Percentiles rank a stretch among this genome's conserved stretches.
phyloP scores from a whole-genome alignment of 78 protist species.

The Monosiga brevicollis region DNA sequence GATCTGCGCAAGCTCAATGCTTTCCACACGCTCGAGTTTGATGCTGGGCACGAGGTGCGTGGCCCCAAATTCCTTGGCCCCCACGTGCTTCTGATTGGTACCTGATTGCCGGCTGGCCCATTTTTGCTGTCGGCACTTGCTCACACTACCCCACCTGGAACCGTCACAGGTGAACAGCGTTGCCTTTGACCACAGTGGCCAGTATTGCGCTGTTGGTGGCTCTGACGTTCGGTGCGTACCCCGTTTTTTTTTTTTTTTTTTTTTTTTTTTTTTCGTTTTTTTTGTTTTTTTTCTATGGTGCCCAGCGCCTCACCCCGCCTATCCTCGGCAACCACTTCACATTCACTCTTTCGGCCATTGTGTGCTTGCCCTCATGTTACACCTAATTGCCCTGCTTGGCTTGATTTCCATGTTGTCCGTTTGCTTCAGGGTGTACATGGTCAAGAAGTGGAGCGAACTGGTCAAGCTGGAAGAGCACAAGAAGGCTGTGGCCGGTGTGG shows the following conservation, averaged over 20 bases:
- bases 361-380: not conserved
- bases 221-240: constrained; percentile 5
- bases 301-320: no score
- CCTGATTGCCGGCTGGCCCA: not conserved
- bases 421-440: not conserved
- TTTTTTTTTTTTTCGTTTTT: not conserved
- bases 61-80: not conserved
- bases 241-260: not conserved
- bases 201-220: constrained; percentile 45
- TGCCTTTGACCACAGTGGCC: constrained; percentile 56
- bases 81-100: not conserved
- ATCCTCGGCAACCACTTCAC: no score
- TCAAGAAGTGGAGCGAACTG: not conserved
- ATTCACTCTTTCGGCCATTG: not conserved
- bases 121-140: not conserved
- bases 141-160: no score
- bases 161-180: no score
- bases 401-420: not conserved
- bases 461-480: no score
- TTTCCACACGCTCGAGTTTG: constrained; percentile 30
- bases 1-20: constrained; percentile 52
- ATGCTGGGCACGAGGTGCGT: not conserved
- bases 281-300: not conserved
- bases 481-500: no score
- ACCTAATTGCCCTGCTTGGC: not conserved